Evolutionary conservation across 2,329 filamentous ascomycete species (phyloP), one percentile per base, ranked within the genome.

Genomic region (Colletotrichum simmondsii): DNA sequence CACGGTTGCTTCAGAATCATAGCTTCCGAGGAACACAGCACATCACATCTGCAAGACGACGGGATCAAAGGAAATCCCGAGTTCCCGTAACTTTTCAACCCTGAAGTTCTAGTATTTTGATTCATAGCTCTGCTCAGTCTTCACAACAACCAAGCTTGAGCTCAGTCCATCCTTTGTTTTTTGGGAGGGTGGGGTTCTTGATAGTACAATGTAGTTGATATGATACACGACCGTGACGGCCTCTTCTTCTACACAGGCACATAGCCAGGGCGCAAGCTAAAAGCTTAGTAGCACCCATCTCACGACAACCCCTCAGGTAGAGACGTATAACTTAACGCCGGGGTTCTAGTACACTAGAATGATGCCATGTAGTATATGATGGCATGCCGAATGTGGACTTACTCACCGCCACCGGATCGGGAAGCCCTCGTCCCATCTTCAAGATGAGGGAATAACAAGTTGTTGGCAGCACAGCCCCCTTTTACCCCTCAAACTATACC

Each of bases 381-480:
- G 32, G 32, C 32, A 35, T 12, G 32, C 32, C 32, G 11, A 35
- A 35, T 35, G 24, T 37, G 54, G 59, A 37, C 52, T 60, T 46
- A 42, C 37, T 65, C 42, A 49, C 42, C 42, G 42, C 59, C 22
- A 59, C 56, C 28, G 37, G 60, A 59, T 60, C n/a, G 52, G 54
- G 65, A 54, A 64, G 60, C 58, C 60, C 32, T 35, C 37, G 42
- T 70, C 60, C 60, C 70, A 60, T 72, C 70, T 19, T 72, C 57
- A 59, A n/a, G 53, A 70, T 30, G 37, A 42, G 37, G 37, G 37
- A 42, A 42, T 26, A 30, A 59, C 42, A 46, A 59, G 30, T 52
- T 62, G 42, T 60, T 46, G 65, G 70, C 66, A 60, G 60, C 71
- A 73, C 72, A 74, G 69, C 70, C 64, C 65, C 72, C 70, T 65